Conservation (phyloP, 306 rosid genomes). For the Vachellia collinsii region DNA sequence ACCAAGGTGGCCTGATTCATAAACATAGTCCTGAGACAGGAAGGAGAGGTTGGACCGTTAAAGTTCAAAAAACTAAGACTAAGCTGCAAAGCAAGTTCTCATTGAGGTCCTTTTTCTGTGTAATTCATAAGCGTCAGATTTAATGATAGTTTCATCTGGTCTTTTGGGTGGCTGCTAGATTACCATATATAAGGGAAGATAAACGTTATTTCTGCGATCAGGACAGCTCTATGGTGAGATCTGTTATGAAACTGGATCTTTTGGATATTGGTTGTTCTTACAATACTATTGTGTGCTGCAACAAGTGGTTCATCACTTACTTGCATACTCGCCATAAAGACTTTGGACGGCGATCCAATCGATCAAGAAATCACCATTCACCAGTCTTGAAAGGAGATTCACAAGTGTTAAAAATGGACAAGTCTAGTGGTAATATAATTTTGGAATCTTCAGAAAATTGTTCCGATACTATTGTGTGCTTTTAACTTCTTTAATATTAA, state of each 20-base stretch:
- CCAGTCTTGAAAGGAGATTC: background rate
- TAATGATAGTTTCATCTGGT: background rate
- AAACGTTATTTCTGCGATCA: background rate
- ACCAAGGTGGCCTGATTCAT: background rate
- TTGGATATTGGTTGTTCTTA: background rate
- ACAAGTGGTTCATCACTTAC: background rate
- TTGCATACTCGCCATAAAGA: background rate
- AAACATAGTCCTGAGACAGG: no score
- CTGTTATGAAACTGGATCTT: background rate
- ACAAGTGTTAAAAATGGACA: background rate
- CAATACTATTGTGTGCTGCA: background rate
- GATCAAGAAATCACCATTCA: background rate
- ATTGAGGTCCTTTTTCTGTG: background rate
- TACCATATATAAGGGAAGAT: no score
- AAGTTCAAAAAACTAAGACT: background rate
- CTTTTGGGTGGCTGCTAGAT: no score
- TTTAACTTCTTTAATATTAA: no score
- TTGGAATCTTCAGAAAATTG: background rate
- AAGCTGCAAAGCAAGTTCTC: background rate
- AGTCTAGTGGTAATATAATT: background rate
- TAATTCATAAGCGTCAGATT: background rate
- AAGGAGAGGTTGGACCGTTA: background rate
- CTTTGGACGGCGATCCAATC: no score
- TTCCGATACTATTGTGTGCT: background rate
- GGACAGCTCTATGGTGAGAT: background rate